Base-by-base conservation (phyloP, 73 alveolate species). In the Blepharisma stoltei region DNA sequence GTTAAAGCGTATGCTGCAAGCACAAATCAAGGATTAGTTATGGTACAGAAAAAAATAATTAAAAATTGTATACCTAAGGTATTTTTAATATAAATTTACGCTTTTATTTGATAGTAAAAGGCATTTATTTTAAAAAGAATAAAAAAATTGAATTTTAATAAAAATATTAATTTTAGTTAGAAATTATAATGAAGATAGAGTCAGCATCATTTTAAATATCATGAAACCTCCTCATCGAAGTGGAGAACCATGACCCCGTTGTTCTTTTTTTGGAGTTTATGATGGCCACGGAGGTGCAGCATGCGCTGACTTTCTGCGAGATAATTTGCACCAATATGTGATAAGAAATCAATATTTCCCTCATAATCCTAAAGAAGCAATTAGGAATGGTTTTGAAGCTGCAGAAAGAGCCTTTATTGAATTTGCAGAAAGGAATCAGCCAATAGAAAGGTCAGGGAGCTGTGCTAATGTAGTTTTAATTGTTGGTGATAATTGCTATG, bases 251-350 rank as follows among this genome's bases (percentile, higher is more conserved):
- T 96, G 99, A 98, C 99, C 99, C 5, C 81, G 91, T 69, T 94
- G 98, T 76, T 92, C 98, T 11, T 94, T 89, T 86, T 96, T 96
- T 81, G 97, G 97, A 3, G 89, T 96, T 46, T 96, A 92, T 82
- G 99, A 96, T 94, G 99, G 99, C 4, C 99, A 96, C 92, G 99
- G 99, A 25, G 99, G 99, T 47, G 86, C 94, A 54, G 93, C 97
- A 20, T 96, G 99, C 78, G 97, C 99, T 25, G 99, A 96, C 78
- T 96, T 90, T 81, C 83, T 96, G 43, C 90, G 98, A 90, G 98
- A 96, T 80, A 92, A 70, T 67, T 21, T 78, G 6, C 38, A 71
- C 54, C 67, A 54, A 8, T 71, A 38, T 53, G 82, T 78, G 6
- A 78, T 92, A 70, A 88, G 85, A 65, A 97, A 92, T 48, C 90